Base-by-base conservation (phyloP, 1,139 yeast genomes). In the Lodderomyces orthopsilosis region DNA sequence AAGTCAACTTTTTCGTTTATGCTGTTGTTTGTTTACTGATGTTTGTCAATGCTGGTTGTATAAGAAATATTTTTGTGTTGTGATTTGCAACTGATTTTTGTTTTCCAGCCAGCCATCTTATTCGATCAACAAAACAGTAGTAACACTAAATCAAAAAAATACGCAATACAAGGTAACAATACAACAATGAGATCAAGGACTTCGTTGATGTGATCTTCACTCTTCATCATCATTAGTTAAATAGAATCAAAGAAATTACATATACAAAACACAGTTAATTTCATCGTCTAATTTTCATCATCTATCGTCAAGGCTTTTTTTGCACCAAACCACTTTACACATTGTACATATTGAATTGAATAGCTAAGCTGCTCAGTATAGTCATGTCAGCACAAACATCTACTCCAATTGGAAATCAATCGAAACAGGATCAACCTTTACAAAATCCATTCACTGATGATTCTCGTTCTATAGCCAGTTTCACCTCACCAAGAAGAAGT, bases 41-140 rank as follows among this genome's bases (percentile, higher is more conserved):
- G 7, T 21, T 34, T 4, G 22, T 32, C 9, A 6, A 28, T 30
- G 37, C 37, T 34, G 37, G 37, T 12, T 19, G 37, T 33, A 12
- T 34, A n/a, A n/a, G n/a, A n/a, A n/a, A n/a, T 13, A 36, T 36
- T 37, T 35, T 24, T 13, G 9, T 15, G 30, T 6, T 35, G 14
- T 5, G 9, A 28, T 30, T 41, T 24, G 7, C 33, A 33, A n/a
- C 15, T 15, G 15, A 19, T 12, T 27, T 21, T 28, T 38, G 3
- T 30, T 26, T 37, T 24, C 17, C 38, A 42, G 40, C 45, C 45
- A 42, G 45, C 45, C 42, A 34, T 42, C 33, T 42, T 30, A 15
- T 15, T 30, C 12, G 4, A 24, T 10, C 9, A 24, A 24, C 10
- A 10, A 12, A 9, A 24, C 5, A 21, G 35, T 10, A 7, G 5